Evolutionary conservation across 2,329 filamentous ascomycete genomes (phyloP).

Genomic region (Colletotrichum sp.): DNA sequence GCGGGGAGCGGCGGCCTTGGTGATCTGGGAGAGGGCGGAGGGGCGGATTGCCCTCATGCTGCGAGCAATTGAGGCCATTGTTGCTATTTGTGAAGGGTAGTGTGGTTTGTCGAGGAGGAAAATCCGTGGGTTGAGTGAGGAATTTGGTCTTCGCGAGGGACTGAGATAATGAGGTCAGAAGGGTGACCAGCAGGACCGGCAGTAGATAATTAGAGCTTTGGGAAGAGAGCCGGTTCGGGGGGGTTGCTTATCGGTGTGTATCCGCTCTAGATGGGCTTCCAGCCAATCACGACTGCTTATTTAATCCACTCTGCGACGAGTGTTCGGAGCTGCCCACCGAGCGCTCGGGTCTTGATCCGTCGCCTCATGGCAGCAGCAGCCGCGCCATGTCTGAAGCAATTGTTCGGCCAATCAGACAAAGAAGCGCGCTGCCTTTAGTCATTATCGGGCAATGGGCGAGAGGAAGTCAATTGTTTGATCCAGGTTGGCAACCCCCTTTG

Average conservation of each 20-base stretch:
- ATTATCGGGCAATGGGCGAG: not conserved
- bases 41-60: conserved; percentile 57
- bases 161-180: conserved; percentile 20
- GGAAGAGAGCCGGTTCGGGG: not conserved
- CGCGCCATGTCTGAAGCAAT: not conserved
- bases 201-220: conserved; percentile 4
- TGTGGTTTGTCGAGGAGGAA: not conserved
- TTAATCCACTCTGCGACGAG: not conserved
- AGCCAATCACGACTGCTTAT: not conserved
- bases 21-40: conserved; percentile 44
- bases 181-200: not conserved
- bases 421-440: conserved; percentile 3
- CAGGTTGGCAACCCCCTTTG: not conserved
- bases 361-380: not conserved
- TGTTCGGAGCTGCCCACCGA: not conserved
- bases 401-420: not conserved
- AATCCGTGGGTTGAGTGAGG: not conserved
- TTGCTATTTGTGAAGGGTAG: conserved; percentile 22
- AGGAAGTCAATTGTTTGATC: not conserved
- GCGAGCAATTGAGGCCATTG: conserved; percentile 68
- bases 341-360: not conserved
- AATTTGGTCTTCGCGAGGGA: not conserved
- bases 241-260: conserved; percentile 15
- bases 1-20: conserved; percentile 35
- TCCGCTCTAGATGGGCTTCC: not conserved